Base-by-base conservation (phyloP, 140 eudicot species). In the Ambrosia hybrid region DNA sequence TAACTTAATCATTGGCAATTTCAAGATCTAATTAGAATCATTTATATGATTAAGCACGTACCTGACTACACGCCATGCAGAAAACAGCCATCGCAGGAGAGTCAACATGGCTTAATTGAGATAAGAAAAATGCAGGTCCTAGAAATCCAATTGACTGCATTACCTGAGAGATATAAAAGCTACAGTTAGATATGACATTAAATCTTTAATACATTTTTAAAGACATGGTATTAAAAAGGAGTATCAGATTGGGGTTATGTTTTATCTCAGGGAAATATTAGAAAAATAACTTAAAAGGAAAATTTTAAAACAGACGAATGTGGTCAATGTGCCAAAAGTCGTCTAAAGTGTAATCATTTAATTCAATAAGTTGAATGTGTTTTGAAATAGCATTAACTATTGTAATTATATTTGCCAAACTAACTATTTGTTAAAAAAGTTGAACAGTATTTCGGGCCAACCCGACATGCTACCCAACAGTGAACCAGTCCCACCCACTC, bases 61-160 rank as follows among this genome's bases (percentile, higher is more conserved):
- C 97, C 97, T 91, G 97, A 78, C 97, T 91, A 78, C 97, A 91
- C 1, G 95, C 90, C 97, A 91, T 91, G 82, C 97, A 91, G 48
- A 91, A 69, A 48, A 91, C 97, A 58, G 97, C 97, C 97, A 91
- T 88, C 45, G 86, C 90, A 80, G 97, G 97, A 71, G 97, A 88
- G 77, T 88, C 82, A 13, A 91, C 83, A 71, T 91, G 97, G 88
- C 96, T 86, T 79, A 91, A 69, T 81, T 91, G 97, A 56, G 95
- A 88, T 73, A 91, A 75, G 86, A 91, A 91, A 82, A 88, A 91
- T 57, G 97, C 97, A 78, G 97, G 97, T 2, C 97, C 97, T 21
- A 91, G 95, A 82, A 91, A 91, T 66, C 97, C 97, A 59, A 91
- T 75, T 33, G 95, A 77, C 72, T 91, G 97, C 97, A 91, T 91